phyloP scores from a whole-genome alignment of 345 rosid genomes.

The Syzygium aromaticum region DNA sequence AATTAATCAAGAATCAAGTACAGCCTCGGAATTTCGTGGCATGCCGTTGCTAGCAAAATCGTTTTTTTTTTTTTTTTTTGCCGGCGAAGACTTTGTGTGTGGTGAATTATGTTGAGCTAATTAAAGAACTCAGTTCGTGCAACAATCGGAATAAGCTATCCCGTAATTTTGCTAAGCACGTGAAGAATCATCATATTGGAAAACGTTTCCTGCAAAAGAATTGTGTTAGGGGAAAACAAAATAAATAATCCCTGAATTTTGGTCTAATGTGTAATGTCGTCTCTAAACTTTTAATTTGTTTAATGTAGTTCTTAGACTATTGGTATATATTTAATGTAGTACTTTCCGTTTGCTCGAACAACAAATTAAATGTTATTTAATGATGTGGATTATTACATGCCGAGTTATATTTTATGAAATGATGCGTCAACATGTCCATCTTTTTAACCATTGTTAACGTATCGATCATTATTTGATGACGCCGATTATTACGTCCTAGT shows the following conservation, averaged over 20 bases:
- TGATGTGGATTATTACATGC: accelerated
- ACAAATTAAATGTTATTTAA: no score
- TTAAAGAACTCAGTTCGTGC: not conserved
- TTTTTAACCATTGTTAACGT: not conserved
- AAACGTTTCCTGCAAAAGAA: not conserved
- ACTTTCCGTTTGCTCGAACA: no score
- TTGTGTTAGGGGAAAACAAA: accelerated
- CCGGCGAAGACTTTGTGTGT: not conserved
- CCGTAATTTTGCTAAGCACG: not conserved
- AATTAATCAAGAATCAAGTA: not conserved
- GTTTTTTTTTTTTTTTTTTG: not conserved
- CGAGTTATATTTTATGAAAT: no score
- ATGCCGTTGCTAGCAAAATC: accelerated
- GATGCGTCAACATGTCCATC: no score
- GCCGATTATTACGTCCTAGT: not conserved
- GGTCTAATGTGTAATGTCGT: accelerated
- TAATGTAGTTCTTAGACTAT: accelerated
- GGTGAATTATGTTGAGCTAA: not conserved
- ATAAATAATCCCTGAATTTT: accelerated
- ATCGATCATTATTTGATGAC: no score
- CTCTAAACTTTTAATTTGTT: accelerated
- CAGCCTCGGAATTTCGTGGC: not conserved
- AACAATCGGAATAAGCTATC: not conserved
- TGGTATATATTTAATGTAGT: no score
- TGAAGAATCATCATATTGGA: not conserved